Conservation (phyloP, 2,329 filamentous ascomycete species). For the Alternaria tenuissima region DNA sequence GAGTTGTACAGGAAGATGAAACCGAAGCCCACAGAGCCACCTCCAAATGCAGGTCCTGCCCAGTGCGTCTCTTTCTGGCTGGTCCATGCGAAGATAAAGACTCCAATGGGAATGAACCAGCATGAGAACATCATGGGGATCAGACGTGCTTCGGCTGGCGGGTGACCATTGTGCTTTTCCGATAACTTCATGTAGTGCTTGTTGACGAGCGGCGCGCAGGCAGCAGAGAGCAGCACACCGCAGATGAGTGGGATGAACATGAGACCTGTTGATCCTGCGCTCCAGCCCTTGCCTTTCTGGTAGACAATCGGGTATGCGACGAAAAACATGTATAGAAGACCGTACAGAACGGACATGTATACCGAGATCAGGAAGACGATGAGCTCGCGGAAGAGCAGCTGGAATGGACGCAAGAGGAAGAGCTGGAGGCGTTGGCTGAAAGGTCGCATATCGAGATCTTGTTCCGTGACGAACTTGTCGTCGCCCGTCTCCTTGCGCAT, state of each 20-base stretch:
- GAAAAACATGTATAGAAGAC: slow-evolving; percentile 73
- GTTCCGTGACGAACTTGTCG: slow-evolving; percentile 75
- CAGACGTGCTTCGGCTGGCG: slow-evolving; percentile 78
- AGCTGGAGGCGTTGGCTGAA: slow-evolving; percentile 73
- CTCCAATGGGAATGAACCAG: slow-evolving; percentile 69
- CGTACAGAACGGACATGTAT: slow-evolving; percentile 86
- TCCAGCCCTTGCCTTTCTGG: slow-evolving; percentile 80
- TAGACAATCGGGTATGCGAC: slow-evolving; percentile 72
- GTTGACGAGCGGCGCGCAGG: slow-evolving; percentile 77
- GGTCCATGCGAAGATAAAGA: slow-evolving; percentile 75
- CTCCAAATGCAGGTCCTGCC: slow-evolving; percentile 76
- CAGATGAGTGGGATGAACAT: slow-evolving; percentile 88
- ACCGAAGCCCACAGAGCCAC: slow-evolving; percentile 73
- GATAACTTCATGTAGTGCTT: slow-evolving; percentile 76
- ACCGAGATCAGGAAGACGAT: slow-evolving; percentile 85
- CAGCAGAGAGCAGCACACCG: slow-evolving; percentile 73
- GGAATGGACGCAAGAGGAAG: slow-evolving; percentile 83
- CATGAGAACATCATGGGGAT: slow-evolving; percentile 72
- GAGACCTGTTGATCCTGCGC: slow-evolving; percentile 75
- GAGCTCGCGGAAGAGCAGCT: slow-evolving; percentile 82
- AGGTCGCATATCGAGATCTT: slow-evolving; percentile 77
- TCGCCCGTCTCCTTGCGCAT: slow-evolving; percentile 75
- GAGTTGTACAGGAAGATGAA: slow-evolving; percentile 87
- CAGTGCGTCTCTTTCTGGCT: slow-evolving; percentile 72
- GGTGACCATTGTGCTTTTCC: slow-evolving; percentile 71